These are phyloP conservation scores for Zygotorulaspora chibaensis DNA, from an alignment of 805 yeast genomes.

Conservation along the genomic window DNA sequence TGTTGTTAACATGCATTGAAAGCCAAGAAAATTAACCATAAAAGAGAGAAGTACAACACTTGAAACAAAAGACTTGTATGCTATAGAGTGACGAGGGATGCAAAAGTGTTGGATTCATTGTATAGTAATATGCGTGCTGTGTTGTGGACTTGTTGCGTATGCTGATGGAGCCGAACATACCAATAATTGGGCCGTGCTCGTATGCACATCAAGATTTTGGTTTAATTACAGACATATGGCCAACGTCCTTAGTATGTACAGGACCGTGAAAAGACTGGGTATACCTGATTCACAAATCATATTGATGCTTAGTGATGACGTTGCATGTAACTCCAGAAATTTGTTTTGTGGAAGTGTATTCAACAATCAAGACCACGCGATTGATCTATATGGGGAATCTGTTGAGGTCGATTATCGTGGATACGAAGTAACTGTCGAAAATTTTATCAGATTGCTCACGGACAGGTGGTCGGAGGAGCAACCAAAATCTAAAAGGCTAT, in stretches of 20 bases:
- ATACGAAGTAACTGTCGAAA: slow-evolving; percentile 96
- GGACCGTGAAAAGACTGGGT: slow-evolving; percentile 93
- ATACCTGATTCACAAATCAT: slow-evolving; percentile 98
- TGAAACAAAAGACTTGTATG: neutral
- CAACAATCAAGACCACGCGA: slow-evolving; percentile 86
- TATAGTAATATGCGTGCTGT: neutral
- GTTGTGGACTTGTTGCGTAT: slow-evolving; percentile 1
- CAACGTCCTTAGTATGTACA: slow-evolving; percentile 85
- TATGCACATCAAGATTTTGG: slow-evolving; percentile 96
- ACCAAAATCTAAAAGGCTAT: slow-evolving; percentile 83
- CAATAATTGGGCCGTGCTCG: slow-evolving; percentile 78
- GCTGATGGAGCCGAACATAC: slow-evolving; percentile 42
- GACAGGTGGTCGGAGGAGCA: slow-evolving; percentile 95
- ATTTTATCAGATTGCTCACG: slow-evolving; percentile 84
- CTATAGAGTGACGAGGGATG: slow-evolving; percentile 1
- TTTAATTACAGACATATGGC: slow-evolving; percentile 98
- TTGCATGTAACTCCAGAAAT: slow-evolving; percentile 94
- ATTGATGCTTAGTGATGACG: slow-evolving; percentile 92
- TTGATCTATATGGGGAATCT: slow-evolving; percentile 90
- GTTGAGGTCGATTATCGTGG: slow-evolving; percentile 97
- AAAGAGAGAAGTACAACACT: neutral
- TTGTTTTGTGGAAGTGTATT: slow-evolving; percentile 94
- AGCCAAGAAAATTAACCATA: too few species aligned
- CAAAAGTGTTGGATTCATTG: slow-evolving; percentile 4
- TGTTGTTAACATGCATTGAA: too few species aligned